phyloP scores from a whole-genome alignment of 2,329 filamentous ascomycete species.

The Calonectria honghensis region DNA sequence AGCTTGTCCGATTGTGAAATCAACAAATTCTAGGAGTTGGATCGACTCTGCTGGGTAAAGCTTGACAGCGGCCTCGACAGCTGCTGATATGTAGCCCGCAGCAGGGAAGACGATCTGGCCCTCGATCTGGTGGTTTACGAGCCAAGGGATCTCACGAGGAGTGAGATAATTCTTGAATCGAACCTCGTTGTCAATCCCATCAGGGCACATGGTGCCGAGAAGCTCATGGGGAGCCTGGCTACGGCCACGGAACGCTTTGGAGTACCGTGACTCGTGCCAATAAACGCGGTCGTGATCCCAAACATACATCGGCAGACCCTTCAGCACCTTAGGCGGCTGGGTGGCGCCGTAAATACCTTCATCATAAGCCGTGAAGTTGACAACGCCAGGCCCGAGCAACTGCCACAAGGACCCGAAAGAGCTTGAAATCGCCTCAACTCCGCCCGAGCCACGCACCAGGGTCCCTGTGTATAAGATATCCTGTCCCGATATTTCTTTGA shows the following conservation, averaged over 20 bases:
- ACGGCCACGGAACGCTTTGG: not conserved
- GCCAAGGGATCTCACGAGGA: slow-evolving; percentile 59
- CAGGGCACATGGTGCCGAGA: not conserved
- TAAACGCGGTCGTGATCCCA: not conserved
- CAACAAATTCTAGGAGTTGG: slow-evolving; percentile 6
- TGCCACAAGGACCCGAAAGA: slow-evolving; percentile 7
- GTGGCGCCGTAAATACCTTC: not conserved
- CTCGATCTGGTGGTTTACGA: slow-evolving; percentile 60
- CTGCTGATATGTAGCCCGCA: slow-evolving; percentile 62
- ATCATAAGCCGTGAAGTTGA: not conserved
- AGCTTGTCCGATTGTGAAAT: slow-evolving; percentile 8
- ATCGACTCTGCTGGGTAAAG: not conserved
- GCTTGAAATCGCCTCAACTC: not conserved
- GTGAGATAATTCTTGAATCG: not conserved
- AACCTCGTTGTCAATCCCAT: not conserved
- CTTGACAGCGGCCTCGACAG: slow-evolving; percentile 54
- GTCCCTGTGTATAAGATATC: slow-evolving; percentile 30
- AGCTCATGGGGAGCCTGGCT: not conserved
- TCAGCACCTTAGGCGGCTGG: not conserved
- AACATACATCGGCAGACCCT: not conserved
- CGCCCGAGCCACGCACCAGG: slow-evolving; percentile 38
- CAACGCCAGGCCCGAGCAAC: not conserved
- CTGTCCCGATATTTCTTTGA: slow-evolving; percentile 27
- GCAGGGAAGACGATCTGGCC: slow-evolving; percentile 62
- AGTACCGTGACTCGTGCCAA: slow-evolving; percentile 14